Evolutionary conservation across 2,329 filamentous ascomycete species (phyloP), one percentile per base, ranked within the genome.

Genomic region (Cladosporium sp.): DNA sequence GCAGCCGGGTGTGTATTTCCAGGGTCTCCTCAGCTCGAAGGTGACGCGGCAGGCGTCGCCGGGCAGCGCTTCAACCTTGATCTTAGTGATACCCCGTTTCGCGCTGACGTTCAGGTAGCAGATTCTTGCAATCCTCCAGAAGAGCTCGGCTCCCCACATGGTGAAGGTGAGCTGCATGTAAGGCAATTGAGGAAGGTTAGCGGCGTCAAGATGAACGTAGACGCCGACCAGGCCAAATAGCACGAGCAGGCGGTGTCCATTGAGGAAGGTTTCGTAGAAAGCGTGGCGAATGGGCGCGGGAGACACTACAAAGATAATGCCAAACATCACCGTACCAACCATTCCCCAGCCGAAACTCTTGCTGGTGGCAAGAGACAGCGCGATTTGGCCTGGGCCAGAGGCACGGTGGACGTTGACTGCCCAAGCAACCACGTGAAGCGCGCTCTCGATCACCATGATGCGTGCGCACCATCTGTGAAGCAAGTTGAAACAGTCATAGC

Each of bases 201-300:
- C 86, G 11, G 91, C 81, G 53, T 86, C 83, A 72, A 92, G 88
- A 80, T 98, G 95, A 43, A 93, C 81, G 85, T 89, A 95, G 10
- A 93, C 88, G 72, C 88, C 89, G 65, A 86, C 82, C 59, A 97
- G 85, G 57, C 83, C 81, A 63, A 91, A 75, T 39, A 89, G 77
- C 46, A 89, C 92, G 59, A 96, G 80, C 43, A 91, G 77, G 71
- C 96, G 93, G 79, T 98, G 95, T 32, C 90, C 79, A 75, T 91
- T 92, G 72, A 98, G 85, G 80, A 99, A 99, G 0, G 92, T 96
- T 80, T 99, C 95, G 81, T 99, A 99, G 76, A 97, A 97, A 46
- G 93, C 93, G 78, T 97, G 94, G 67, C 95, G 89, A 60, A 99
- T 75, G 0, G 93, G 90, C 2, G 92, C 94, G 63, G 91, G 81